Percentiles rank a stretch among this genome's conserved stretches.
Conservation (phyloP, 306 rosid genomes). For the Malus orientalis region DNA sequence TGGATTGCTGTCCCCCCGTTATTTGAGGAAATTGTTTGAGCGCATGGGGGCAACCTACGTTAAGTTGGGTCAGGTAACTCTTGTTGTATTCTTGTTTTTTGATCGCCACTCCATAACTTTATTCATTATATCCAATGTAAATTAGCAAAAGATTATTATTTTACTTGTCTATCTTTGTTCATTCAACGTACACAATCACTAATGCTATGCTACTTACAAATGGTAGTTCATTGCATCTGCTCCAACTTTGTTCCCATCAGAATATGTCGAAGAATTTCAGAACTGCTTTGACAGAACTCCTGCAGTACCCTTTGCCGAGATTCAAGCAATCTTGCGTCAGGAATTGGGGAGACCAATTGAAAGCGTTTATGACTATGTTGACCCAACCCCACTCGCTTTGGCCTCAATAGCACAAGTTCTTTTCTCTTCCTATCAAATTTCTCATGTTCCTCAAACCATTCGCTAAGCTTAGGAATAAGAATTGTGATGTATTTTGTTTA, state of each 20-base stretch:
- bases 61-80: conserved; percentile 85
- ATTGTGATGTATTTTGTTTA: conserved; percentile 22
- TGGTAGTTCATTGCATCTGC: conserved; percentile 87
- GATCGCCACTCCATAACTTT: neutral
- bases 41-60: conserved; percentile 95
- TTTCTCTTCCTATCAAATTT: conserved; percentile 11
- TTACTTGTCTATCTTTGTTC: neutral
- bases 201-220: conserved; percentile 26
- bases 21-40: conserved; percentile 81
- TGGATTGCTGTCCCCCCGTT: conserved; percentile 72
- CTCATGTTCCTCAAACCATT: neutral
- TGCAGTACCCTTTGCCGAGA: conserved; percentile 65
- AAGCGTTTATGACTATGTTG: conserved; percentile 72
- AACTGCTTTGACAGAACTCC: conserved; percentile 94
- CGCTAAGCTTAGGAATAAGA: conserved; percentile 7
- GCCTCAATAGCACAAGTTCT: conserved; percentile 93
- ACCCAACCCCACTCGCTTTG: conserved; percentile 83
- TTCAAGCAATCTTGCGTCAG: conserved; percentile 58
- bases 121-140: neutral
- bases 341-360: conserved; percentile 82
- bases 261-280: conserved; percentile 93
- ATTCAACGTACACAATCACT: conserved; percentile 1
- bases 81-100: conserved; percentile 1
- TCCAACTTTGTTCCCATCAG: conserved; percentile 86
- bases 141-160: neutral